Evolutionary conservation across 805 yeast genomes (phyloP).

Genomic region (Suhomyces sp.): DNA sequence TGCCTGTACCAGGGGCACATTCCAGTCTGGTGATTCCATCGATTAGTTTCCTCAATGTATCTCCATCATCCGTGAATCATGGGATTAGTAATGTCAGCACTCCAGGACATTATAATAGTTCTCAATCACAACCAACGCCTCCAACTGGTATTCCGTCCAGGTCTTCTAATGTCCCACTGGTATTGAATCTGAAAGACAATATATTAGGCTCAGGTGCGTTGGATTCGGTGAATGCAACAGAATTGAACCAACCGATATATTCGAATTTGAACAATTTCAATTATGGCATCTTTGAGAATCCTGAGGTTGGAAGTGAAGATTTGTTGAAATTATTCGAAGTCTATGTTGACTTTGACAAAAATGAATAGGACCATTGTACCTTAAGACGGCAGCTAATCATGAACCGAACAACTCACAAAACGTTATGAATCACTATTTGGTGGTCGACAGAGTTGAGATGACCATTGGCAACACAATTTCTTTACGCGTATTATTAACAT

Average conservation of each 20-base stretch:
- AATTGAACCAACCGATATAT: constrained; percentile 3
- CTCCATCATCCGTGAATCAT: background rate
- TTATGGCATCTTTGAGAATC: constrained; percentile 5
- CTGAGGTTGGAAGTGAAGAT: constrained; percentile 28
- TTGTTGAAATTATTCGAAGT: constrained; percentile 34
- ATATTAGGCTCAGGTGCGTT: constrained; percentile 1
- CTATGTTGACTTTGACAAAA: constrained; percentile 35
- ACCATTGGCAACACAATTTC: no score
- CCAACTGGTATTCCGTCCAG: background rate
- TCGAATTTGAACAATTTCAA: constrained; percentile 8
- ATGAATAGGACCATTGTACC: no score
- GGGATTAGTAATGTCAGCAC: constrained; percentile 1
- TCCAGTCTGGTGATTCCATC: constrained; percentile 2
- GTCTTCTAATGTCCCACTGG: background rate
- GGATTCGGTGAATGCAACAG: background rate
- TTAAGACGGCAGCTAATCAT: no score
- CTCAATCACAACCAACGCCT: constrained; percentile 3
- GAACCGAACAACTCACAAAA: no score
- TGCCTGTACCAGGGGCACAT: constrained; percentile 7
- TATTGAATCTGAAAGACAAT: background rate
- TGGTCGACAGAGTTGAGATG: no score
- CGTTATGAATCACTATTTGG: no score
- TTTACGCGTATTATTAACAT: no score
- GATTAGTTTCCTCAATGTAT: constrained; percentile 2
- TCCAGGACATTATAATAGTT: background rate